Evolutionary conservation across 2,329 filamentous ascomycete species (phyloP), one percentile per base, ranked within the genome.

Genomic region (Aureobasidium sp.): DNA sequence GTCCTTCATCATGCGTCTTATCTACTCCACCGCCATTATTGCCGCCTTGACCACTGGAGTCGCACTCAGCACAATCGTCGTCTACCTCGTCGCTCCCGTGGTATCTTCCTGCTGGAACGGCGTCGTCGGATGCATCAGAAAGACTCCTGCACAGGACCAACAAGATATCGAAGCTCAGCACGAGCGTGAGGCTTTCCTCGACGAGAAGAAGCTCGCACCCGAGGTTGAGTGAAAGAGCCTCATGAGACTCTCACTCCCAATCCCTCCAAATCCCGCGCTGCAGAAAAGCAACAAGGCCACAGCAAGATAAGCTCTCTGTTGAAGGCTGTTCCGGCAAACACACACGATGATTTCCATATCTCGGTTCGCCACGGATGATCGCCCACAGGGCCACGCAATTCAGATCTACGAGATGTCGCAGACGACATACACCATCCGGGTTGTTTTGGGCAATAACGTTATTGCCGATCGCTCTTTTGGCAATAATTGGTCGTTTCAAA

Each of bases 11-110:
- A 48, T 61, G 39, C 48, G 49, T 16, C 30, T 61, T 2, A 47
- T 61, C 49, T 54, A 54, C 21, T 61, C 59, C 3, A 45, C 39
- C 49, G 59, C 59, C 42, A 48, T 61, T 25, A 47, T 61, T 13
- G 49, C 59, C 21, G 59, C 49, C 27, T 36, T 54, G 42, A 61
- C 59, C 8, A 61, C 59, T 7, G 59, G 27, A 13, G 48, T 61
- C 32, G 42, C 41, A 11, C 21, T 61, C 25, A 50, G 59, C 27
- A 53, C 48, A 6, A 61, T 61, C 11, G 10, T 48, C 8, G 32
- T 55, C 42, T 61, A 48, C 42, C 59, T 61, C 32, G 11, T 41
- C 49, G 41, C 51, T 2, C 59, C 59, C 13, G 41, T 39, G 2
- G 39, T 61, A 6, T 32, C 30, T 21, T 27, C 49, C 5, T 54